Conservation (phyloP, 2,329 filamentous ascomycete genomes). For the Leptographium procerum region DNA sequence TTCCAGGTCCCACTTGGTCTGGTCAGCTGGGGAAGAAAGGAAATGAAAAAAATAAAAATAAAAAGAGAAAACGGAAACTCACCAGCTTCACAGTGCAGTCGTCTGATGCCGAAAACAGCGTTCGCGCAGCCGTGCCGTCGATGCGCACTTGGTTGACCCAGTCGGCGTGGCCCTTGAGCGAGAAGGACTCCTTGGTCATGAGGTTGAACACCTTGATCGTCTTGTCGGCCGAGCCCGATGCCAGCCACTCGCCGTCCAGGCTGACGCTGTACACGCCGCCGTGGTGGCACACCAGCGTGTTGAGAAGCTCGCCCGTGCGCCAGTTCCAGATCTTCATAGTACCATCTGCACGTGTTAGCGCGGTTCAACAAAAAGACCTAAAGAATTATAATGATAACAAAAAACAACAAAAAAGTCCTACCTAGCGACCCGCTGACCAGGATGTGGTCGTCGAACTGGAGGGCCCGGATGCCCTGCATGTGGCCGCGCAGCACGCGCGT, state of each 20-base stretch:
- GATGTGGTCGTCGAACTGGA: slow-evolving; percentile 88
- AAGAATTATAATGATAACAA: too few species aligned
- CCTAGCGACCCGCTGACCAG: slow-evolving; percentile 75
- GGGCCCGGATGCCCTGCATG: slow-evolving; percentile 67
- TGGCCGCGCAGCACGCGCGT: slow-evolving; percentile 79
- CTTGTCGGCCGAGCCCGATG: slow-evolving; percentile 80
- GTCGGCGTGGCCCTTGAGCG: slow-evolving; percentile 73
- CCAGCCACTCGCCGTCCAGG: slow-evolving; percentile 74
- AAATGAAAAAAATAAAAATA: too few species aligned
- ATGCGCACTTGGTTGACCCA: slow-evolving; percentile 97
- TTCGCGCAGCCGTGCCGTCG: slow-evolving; percentile 62
- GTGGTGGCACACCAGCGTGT: slow-evolving; percentile 66
- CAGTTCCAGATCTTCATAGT: slow-evolving; percentile 95
- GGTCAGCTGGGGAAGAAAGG: not conserved
- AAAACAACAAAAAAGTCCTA: not conserved
- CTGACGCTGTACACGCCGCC: slow-evolving; percentile 80
- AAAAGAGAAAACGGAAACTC: slow-evolving; percentile 26
- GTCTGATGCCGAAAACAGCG: slow-evolving; percentile 85
- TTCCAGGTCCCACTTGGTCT: slow-evolving; percentile 43
- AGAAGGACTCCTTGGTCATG: slow-evolving; percentile 67
- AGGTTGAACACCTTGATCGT: slow-evolving; percentile 92
- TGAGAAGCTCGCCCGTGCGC: slow-evolving; percentile 78
- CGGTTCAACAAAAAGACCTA: too few species aligned
- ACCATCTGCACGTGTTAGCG: slow-evolving; percentile 20
- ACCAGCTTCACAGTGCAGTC: slow-evolving; percentile 74